A percentile compares a stretch with the other conserved stretches of the same genome.
Conservation (phyloP, 495 filamentous ascomycete species). For the Penicillium malachiteum region DNA sequence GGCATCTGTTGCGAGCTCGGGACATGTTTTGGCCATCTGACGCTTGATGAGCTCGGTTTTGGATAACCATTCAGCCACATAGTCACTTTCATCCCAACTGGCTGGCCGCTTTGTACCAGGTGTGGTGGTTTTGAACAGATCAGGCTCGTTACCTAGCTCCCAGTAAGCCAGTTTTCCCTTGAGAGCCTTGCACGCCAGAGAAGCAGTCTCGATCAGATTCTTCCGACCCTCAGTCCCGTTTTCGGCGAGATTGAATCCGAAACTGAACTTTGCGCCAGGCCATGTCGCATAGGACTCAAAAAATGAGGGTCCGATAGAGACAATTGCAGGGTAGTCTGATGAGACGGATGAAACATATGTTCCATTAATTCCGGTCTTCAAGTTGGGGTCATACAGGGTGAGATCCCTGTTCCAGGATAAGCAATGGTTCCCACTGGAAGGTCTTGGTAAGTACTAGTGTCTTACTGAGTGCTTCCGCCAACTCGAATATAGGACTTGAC, state of each 20-base stretch:
- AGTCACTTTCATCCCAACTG: constrained; percentile 56
- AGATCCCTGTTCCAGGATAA: constrained; percentile 46
- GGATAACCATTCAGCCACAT: constrained; percentile 61
- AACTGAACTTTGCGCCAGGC: constrained; percentile 55
- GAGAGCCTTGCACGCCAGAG: constrained; percentile 60
- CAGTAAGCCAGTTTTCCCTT: constrained; percentile 52
- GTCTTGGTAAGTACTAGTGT: neutral
- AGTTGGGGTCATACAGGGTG: constrained; percentile 57
- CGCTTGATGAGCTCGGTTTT: constrained; percentile 50
- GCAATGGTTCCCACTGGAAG: neutral
- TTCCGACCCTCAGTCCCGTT: constrained; percentile 53
- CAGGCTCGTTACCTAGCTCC: constrained; percentile 70
- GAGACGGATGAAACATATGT: constrained; percentile 51
- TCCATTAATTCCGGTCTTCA: constrained; percentile 53
- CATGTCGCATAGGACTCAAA: constrained; percentile 66
- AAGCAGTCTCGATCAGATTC: constrained; percentile 54
- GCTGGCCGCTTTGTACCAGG: constrained; percentile 53
- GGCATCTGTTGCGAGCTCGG: constrained; percentile 41
- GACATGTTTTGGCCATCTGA: constrained; percentile 50
- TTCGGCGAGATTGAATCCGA: constrained; percentile 63
- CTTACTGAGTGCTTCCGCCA: constrained; percentile 32
- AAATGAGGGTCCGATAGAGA: constrained; percentile 60
- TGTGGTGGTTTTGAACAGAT: constrained; percentile 56
- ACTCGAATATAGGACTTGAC: constrained; percentile 28
- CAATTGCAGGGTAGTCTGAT: constrained; percentile 58